Evolutionary conservation across 331 rosid species (phyloP).

Genomic region (Malus hybrid): DNA sequence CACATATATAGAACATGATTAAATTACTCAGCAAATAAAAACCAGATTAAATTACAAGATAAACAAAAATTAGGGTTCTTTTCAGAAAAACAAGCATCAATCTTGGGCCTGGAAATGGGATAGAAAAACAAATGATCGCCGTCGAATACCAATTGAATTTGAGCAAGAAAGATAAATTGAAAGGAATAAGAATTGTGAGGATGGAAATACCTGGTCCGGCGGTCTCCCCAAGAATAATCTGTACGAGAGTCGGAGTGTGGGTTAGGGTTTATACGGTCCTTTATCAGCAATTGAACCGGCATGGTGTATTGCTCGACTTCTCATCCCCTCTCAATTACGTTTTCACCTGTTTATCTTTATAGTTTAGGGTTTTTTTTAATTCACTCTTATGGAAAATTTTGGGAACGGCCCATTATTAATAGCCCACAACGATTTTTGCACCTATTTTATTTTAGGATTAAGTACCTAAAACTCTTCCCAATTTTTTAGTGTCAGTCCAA

Average conservation of each 20-base stretch:
- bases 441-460: too few species aligned
- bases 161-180: neutral
- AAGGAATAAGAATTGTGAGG: neutral
- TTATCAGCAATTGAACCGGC: neutral
- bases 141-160: neutral
- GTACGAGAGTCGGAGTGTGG: neutral
- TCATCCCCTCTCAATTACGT: neutral
- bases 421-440: too few species aligned
- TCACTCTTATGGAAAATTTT: too few species aligned
- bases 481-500: too few species aligned
- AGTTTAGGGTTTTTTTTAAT: neutral
- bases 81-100: neutral
- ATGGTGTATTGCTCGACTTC: neutral
- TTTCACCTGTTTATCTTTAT: neutral
- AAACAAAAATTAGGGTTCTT: neutral
- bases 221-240: neutral
- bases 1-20: neutral
- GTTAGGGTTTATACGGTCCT: neutral
- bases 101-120: neutral
- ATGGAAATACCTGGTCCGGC: neutral
- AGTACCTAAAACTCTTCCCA: too few species aligned
- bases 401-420: too few species aligned
- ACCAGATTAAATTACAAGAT: neutral
- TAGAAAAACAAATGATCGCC: neutral
- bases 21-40: neutral